These are phyloP conservation scores for Ramaria sp. DNA, from an alignment of 768 basidiomycete species.

Conservation along the genomic window DNA sequence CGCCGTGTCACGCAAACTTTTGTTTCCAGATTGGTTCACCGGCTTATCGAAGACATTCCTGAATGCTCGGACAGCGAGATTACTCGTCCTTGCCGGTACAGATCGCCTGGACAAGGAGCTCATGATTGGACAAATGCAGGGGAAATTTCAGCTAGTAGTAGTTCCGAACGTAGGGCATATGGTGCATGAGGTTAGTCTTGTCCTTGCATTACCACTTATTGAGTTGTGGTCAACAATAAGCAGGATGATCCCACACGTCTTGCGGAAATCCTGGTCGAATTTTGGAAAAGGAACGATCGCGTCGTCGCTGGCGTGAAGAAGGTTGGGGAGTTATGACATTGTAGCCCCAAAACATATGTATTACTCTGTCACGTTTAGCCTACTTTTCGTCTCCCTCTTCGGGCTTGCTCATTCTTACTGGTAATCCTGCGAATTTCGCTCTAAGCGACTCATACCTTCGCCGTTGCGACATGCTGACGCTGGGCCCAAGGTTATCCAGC, in stretches of 20 bases:
- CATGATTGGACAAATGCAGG: conserved; percentile 96
- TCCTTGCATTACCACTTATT: neutral
- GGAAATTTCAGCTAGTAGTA: conserved; percentile 91
- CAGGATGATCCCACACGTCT: conserved; percentile 81
- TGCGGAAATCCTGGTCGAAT: conserved; percentile 75
- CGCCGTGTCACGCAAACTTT: neutral
- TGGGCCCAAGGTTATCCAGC: conserved; percentile 73
- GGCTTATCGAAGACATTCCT: conserved; percentile 77
- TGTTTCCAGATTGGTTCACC: conserved; percentile 73
- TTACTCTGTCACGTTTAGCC: neutral
- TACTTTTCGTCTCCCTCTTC: conserved; percentile 14
- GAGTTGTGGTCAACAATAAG: neutral
- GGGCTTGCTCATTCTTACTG: conserved; percentile 36
- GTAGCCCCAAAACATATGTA: neutral
- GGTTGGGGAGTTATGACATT: conserved; percentile 36
- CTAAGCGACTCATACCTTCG: conserved; percentile 72
- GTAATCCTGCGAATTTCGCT: conserved; percentile 75
- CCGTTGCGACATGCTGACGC: conserved; percentile 73
- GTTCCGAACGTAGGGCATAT: conserved; percentile 86
- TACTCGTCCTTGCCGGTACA: conserved; percentile 86
- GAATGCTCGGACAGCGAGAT: conserved; percentile 61
- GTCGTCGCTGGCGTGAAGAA: conserved; percentile 52
- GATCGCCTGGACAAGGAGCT: conserved; percentile 87
- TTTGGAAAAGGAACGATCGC: conserved; percentile 84
- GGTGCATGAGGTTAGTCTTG: conserved; percentile 69